These are phyloP conservation scores for Cicer yamashitae DNA, from an alignment of 306 rosid genomes.

Conservation along the genomic window DNA sequence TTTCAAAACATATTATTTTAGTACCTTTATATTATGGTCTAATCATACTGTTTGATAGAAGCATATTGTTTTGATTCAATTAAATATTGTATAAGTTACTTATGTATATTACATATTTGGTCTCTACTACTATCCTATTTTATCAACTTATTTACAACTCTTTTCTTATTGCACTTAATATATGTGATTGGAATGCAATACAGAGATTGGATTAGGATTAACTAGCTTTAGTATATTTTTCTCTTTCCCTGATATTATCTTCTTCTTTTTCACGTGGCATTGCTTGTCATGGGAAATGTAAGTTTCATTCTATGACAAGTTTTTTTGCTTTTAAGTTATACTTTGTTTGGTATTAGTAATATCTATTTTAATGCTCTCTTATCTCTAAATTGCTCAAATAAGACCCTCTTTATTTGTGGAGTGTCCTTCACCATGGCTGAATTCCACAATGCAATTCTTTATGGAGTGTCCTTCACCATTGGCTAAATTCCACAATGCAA, in stretches of 20 bases:
- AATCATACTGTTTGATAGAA: conserved; percentile 15
- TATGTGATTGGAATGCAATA: conserved; percentile 44
- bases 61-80: conserved; percentile 32
- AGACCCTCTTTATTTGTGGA: conserved; percentile 96
- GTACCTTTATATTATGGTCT: conserved; percentile 32
- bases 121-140: conserved; percentile 19
- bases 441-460: conserved; percentile 93
- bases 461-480: conserved; percentile 90
- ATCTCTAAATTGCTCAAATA: conserved; percentile 47
- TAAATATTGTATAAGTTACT: too few relatives aligned
- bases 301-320: conserved; percentile 40
- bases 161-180: conserved; percentile 35
- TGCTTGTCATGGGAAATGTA: conserved; percentile 97
- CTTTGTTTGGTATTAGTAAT: conserved; percentile 27
- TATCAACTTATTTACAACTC: conserved; percentile 5
- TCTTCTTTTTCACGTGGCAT: conserved; percentile 95
- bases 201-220: conserved; percentile 95
- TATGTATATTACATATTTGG: neutral
- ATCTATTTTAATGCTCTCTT: neutral
- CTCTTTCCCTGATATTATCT: conserved; percentile 79
- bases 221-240: conserved; percentile 91
- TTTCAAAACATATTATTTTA: neutral
- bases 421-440: conserved; percentile 88
- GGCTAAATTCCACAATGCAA: conserved; percentile 91
- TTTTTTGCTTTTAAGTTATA: conserved; percentile 34